phyloP scores from a whole-genome alignment of 2,329 filamentous ascomycete species.

The Trematosphaeria pertusa region DNA sequence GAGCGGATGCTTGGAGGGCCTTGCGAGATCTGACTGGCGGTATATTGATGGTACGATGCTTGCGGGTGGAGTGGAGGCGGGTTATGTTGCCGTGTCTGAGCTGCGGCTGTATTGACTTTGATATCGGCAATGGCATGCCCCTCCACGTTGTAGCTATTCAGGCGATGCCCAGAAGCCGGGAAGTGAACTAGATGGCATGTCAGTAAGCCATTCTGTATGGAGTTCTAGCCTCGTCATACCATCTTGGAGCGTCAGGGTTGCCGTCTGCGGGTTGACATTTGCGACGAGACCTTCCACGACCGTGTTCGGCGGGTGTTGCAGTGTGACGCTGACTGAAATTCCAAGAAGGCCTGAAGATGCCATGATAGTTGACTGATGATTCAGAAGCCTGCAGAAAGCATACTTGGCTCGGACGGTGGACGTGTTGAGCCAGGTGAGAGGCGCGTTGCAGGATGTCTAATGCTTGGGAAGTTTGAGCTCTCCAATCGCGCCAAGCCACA shows the following conservation, averaged over 20 bases:
- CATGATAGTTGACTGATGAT: conserved; percentile 55
- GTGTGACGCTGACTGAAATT: conserved; percentile 75
- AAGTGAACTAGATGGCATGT: conserved; percentile 56
- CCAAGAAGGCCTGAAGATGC: conserved; percentile 74
- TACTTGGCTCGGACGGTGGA: conserved; percentile 5
- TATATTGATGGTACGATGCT: conserved; percentile 29
- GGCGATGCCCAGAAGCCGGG: conserved; percentile 60
- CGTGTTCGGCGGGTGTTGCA: conserved; percentile 69
- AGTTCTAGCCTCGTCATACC: conserved; percentile 58
- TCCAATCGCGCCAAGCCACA: conserved; percentile 8
- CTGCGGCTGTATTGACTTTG: conserved; percentile 53
- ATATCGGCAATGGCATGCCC: conserved; percentile 66
- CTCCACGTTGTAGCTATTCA: conserved; percentile 63
- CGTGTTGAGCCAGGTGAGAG: background rate
- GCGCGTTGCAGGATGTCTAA: background rate
- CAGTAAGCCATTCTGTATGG: conserved; percentile 3
- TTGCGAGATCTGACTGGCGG: conserved; percentile 20
- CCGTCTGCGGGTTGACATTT: conserved; percentile 69
- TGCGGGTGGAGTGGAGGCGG: conserved; percentile 22
- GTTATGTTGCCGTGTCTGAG: conserved; percentile 16
- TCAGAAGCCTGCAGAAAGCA: conserved; percentile 7
- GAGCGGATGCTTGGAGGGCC: conserved; percentile 9
- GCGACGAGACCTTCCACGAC: conserved; percentile 74
- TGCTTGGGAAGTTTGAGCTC: background rate
- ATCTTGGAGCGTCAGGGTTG: conserved; percentile 71